phyloP scores from a whole-genome alignment of 176 grass and related monocot species.

The Hordeum marinum region DNA sequence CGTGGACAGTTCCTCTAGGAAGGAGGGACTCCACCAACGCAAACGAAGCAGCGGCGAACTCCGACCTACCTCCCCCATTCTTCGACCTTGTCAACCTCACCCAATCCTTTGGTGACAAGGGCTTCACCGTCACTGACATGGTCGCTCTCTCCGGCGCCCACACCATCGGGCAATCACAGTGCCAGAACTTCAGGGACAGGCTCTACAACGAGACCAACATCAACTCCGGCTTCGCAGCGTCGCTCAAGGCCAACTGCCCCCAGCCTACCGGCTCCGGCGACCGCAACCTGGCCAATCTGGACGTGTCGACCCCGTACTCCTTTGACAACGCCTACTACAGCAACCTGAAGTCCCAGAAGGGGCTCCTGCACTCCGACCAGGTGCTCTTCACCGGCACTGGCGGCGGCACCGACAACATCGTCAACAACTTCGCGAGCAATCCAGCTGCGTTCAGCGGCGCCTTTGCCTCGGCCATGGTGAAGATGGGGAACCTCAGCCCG shows the following conservation, averaged over 20 bases:
- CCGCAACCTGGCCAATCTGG: slow-evolving; percentile 42
- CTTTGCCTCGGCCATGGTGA: slow-evolving; percentile 46
- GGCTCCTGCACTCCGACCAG: slow-evolving; percentile 55
- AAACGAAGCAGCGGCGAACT: not conserved
- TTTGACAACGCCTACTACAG: slow-evolving; percentile 51
- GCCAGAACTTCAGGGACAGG: slow-evolving; percentile 34
- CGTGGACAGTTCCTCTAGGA: slow-evolving; percentile 43
- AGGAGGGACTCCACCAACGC: slow-evolving; percentile 29
- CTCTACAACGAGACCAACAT: slow-evolving; percentile 67
- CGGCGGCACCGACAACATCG: slow-evolving; percentile 19
- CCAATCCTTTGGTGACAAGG: slow-evolving; percentile 21
- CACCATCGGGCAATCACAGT: slow-evolving; percentile 50
- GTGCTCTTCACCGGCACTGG: slow-evolving; percentile 32
- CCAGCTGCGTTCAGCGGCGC: slow-evolving; percentile 18
- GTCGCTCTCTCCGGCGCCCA: slow-evolving; percentile 56
- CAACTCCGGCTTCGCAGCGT: slow-evolving; percentile 29
- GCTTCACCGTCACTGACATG: slow-evolving; percentile 33
- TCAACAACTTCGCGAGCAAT: slow-evolving; percentile 18
- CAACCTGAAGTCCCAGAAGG: slow-evolving; percentile 39
- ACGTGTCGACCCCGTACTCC: slow-evolving; percentile 7
- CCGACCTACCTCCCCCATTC: slow-evolving; percentile 14
- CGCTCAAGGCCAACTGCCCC: slow-evolving; percentile 38
- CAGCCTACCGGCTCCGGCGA: not conserved
- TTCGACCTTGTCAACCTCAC: slow-evolving; percentile 32
- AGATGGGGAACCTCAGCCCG: slow-evolving; percentile 41